These are phyloP conservation scores for Lasiodiplodia hormozganensis DNA, from an alignment of 2,329 filamentous ascomycete species.

Conservation along the genomic window DNA sequence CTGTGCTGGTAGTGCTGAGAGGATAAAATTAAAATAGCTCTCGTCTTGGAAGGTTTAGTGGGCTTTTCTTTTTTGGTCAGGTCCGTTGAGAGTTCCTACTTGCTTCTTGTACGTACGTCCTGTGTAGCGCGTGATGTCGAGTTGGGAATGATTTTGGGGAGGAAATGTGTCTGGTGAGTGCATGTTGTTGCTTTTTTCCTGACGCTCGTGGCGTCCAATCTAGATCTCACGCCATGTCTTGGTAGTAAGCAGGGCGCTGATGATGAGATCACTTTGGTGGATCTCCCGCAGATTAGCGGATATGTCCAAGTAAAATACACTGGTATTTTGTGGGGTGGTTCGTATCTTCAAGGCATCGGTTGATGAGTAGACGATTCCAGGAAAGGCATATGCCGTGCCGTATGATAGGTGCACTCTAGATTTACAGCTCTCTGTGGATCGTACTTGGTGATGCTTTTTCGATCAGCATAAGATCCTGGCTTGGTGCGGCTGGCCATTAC, in stretches of 20 bases:
- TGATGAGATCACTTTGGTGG: background rate
- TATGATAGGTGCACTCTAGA: background rate
- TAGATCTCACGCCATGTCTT: slow-evolving; percentile 11
- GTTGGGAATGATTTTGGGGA: background rate
- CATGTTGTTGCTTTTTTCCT: background rate
- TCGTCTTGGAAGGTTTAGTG: background rate
- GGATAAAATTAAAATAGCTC: background rate
- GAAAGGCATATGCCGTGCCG: background rate
- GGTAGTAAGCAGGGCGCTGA: background rate
- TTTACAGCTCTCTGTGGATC: background rate
- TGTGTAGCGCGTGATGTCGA: background rate
- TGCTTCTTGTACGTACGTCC: background rate
- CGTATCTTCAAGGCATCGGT: background rate
- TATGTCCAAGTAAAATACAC: background rate
- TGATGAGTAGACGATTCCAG: background rate
- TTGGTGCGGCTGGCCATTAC: background rate
- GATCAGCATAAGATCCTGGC: background rate
- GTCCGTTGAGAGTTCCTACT: background rate
- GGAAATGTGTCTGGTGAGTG: background rate
- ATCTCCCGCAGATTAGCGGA: background rate
- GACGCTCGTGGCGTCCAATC: background rate
- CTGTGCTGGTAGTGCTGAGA: background rate
- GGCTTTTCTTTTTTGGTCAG: too few species aligned
- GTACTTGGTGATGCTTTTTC: background rate
- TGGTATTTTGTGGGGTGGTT: background rate